Base-by-base conservation (phyloP, 768 basidiomycete species). In the Macrocybe gigantea region DNA sequence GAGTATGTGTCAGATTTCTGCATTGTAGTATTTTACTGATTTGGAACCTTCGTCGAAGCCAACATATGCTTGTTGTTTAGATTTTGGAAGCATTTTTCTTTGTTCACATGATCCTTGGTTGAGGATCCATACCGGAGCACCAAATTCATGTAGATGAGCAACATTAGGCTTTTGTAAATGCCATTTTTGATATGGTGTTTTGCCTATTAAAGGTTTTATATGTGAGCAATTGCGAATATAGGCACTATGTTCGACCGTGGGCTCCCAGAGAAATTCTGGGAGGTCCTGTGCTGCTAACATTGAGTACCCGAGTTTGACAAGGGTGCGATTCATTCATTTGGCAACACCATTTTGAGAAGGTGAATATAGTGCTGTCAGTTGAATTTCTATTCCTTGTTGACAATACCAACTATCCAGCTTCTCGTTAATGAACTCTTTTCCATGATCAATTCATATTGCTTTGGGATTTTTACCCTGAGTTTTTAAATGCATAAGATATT, bases 261-360 rank as follows among this genome's bases (percentile, higher is more conserved):
- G 54, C 0, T 49, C 53, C 63, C 65, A 68, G 1, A 66, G 51
- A 29, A 15, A 53, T 29, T 49, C 51, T 0, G 59, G 62, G 0
- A 65, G 38, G 5, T 47, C 47, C 12, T 48, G 36, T 2, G 44
- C 47, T 15, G 60, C 42, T 0, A 63, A 49, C 41, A 65, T 52
- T 11, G 58, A 52, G 12, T 51, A 44, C 7, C 52, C 44, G 15
- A 50, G 33, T 33, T 62, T 55, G 6, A 61, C 35, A 4, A 60
- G 51, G 6, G 57, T 64, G 0, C 56, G 45, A 49, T 66, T 69
- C 4, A 54, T 40, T 6, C 56, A 37, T 48, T 68, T 62, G 1
- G 64, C 60, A 6, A 64, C 40, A 1, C 64, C 62, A 46, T 67
- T 54, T 55, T 53, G 38, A 33, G 52, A 35, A 9, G 54, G 56